Evolutionary conservation across 768 basidiomycete genomes (phyloP).

Genomic region (Clavulina sp.): DNA sequence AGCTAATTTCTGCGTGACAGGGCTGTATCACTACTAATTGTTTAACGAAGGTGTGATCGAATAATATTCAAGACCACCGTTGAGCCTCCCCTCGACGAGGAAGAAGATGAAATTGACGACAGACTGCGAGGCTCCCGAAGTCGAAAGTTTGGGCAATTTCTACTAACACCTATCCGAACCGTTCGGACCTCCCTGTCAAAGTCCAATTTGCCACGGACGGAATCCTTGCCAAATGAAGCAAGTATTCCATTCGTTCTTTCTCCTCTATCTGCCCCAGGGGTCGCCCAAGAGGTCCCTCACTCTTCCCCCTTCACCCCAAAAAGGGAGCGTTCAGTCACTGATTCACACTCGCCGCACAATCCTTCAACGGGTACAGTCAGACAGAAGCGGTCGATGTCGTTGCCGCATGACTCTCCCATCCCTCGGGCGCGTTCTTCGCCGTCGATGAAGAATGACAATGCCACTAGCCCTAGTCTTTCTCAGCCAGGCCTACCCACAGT

Average conservation of each 20-base stretch:
- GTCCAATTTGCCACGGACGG: slow-evolving; percentile 5
- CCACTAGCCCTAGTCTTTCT: too few relatives aligned
- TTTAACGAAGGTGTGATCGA: slow-evolving; percentile 53
- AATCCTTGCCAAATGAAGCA: neutral
- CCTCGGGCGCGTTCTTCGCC: too few relatives aligned
- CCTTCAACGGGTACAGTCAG: too few relatives aligned
- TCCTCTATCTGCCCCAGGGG: neutral
- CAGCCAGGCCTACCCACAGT: too few relatives aligned
- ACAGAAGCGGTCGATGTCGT: too few relatives aligned
- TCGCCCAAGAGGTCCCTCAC: neutral
- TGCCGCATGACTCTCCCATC: too few relatives aligned
- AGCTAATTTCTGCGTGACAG: slow-evolving; percentile 13
- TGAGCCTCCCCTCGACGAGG: slow-evolving; percentile 23
- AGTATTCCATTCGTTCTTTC: neutral
- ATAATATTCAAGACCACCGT: slow-evolving; percentile 69
- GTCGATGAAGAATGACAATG: too few relatives aligned
- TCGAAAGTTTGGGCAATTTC: slow-evolving; percentile 32
- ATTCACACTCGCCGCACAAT: too few relatives aligned
- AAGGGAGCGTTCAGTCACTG: too few relatives aligned
- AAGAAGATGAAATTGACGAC: slow-evolving; percentile 21
- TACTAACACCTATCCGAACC: slow-evolving; percentile 15
- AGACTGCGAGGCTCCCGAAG: slow-evolving; percentile 19
- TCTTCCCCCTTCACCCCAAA: neutral
- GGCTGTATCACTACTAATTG: neutral
- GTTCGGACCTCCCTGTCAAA: slow-evolving; percentile 4